Evolutionary conservation across 1,139 yeast genomes (phyloP), one percentile per base, ranked within the genome.

Genomic region (Pichia sp.): DNA sequence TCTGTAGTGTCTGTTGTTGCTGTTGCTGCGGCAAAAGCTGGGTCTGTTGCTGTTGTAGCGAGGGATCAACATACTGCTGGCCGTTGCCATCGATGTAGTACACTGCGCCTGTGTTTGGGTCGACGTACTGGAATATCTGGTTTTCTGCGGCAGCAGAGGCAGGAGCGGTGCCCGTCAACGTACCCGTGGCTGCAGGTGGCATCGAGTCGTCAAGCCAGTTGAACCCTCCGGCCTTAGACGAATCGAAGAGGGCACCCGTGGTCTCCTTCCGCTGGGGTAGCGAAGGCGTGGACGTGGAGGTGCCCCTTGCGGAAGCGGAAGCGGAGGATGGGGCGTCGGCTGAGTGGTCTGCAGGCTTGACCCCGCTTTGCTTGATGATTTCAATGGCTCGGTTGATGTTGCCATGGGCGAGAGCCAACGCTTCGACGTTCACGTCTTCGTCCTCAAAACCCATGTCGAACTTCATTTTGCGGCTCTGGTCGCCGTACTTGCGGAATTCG

Each of bases 101-200:
- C n/a, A 82, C 68, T 54, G 76, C 77, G 26, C 87, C 87, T 0
- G 86, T 81, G 13, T 75, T 67, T 6, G 87, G 87, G 61, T 83
- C 87, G 8, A 85, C 75, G 63, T 81, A 83, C 63, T 82, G 87
- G 61, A 78, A 83, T 45, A 80, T 65, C 54, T 66, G 70, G 56
- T 54, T 63, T 44, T 63, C 61, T 36, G 54, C 57, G 29, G 66
- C 59, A 30, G 66, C 45, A 44, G 62, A 45, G 54, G 54, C 74
- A 67, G 73, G 74, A 10, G 55, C 55, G 19, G 67, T 23, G 26
- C 26, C 26, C 26, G 26, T 23, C 26, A 23, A 23, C 26, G 26
- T 23, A 23, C 26, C 26, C 26, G 26, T 23, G 26, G 26, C 26
- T 23, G 26, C 26, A 23, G 26, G 46, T 40, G 66, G 55, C 51